Evolutionary conservation across 805 yeast genomes (phyloP).

Genomic region (Candida parachauliodes): DNA sequence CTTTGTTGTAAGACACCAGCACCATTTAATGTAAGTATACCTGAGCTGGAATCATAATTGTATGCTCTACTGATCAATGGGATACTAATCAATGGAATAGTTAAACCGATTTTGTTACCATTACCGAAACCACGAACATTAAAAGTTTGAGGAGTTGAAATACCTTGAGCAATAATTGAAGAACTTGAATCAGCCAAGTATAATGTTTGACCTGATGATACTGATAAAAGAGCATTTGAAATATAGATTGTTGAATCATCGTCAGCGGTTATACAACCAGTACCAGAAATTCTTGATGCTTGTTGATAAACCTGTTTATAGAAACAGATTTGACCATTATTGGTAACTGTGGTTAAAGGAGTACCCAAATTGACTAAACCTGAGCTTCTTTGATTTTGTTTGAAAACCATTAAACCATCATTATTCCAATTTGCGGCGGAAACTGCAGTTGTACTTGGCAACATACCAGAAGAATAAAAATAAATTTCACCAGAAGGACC

Average conservation of each 20-base stretch:
- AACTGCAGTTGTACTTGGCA: conserved; percentile 12
- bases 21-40: conserved; percentile 17
- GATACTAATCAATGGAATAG: conserved; percentile 8
- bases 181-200: conserved; percentile 18
- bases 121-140: conserved; percentile 24
- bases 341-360: conserved; percentile 14
- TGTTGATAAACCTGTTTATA: conserved; percentile 19
- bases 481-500: conserved; percentile 18
- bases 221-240: conserved; percentile 13
- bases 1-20: conserved; percentile 9
- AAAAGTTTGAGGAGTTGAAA: conserved; percentile 14
- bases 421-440: conserved; percentile 15
- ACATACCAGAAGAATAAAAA: conserved; percentile 18
- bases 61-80: conserved; percentile 2
- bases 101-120: conserved; percentile 19
- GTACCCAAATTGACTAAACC: conserved; percentile 15
- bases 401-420: conserved; percentile 17
- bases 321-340: conserved; percentile 26
- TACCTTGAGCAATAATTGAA: conserved; percentile 14
- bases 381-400: conserved; percentile 10
- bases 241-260: conserved; percentile 13
- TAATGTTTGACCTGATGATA: conserved; percentile 15
- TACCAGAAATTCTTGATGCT: conserved; percentile 17
- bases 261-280: conserved; percentile 21
- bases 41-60: conserved; percentile 14